Percentiles rank a stretch among this genome's conserved stretches.
Evolutionary conservation across 2,329 filamentous ascomycete genomes (phyloP).

Genomic region (Diaporthe vaccinii): DNA sequence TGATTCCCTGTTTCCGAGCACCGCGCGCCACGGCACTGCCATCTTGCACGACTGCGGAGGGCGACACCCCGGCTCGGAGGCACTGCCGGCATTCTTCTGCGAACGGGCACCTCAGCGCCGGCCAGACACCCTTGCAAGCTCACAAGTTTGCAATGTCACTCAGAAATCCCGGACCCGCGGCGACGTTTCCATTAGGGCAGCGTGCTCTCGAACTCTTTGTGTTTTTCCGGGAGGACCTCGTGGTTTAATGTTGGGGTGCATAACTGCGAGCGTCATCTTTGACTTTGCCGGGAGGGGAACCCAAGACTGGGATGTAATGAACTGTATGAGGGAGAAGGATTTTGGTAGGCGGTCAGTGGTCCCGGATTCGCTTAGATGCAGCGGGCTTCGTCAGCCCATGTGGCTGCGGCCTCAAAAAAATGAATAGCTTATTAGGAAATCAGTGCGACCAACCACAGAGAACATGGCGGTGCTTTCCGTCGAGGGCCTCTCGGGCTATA

Average conservation of each 20-base stretch:
- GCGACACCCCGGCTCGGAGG: not conserved
- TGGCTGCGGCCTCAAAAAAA: not conserved
- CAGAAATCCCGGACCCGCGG: not conserved
- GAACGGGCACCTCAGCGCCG: not conserved
- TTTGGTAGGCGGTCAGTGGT: not conserved
- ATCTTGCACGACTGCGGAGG: not conserved
- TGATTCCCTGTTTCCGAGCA: not conserved
- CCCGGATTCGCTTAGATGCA: not conserved
- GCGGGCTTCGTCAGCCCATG: not conserved
- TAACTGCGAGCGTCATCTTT: not conserved
- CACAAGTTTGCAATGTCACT: not conserved
- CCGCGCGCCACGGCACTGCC: slow-evolving; percentile 26
- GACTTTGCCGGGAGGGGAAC: too few species aligned
- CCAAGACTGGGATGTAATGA: not conserved
- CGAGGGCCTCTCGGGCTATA: not conserved
- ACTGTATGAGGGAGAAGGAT: not conserved
- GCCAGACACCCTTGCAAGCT: not conserved
- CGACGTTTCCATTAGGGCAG: not conserved
- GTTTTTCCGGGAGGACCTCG: not conserved
- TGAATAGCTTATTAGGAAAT: not conserved
- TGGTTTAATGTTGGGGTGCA: not conserved
- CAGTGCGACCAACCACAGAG: not conserved
- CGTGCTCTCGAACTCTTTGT: not conserved
- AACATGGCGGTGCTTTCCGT: not conserved
- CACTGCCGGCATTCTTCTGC: not conserved